Evolutionary conservation across 2,329 filamentous ascomycete genomes (phyloP).

Genomic region (Cordyceps militaris): DNA sequence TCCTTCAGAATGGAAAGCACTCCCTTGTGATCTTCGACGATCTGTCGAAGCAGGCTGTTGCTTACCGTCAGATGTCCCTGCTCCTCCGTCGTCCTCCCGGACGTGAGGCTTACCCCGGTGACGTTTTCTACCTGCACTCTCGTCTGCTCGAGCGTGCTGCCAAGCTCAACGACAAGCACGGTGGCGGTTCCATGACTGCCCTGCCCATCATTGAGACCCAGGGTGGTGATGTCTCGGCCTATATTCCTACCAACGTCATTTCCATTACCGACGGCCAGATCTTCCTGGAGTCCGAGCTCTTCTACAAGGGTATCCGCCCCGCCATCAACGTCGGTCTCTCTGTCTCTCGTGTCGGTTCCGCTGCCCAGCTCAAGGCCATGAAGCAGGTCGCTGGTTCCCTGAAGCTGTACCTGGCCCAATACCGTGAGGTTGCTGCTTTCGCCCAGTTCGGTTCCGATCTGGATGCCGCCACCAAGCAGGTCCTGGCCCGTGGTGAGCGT

Average conservation of each 20-base stretch:
- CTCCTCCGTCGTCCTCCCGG: conserved; percentile 94
- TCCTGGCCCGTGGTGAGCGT: conserved; percentile 95
- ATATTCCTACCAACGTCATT: conserved; percentile 99
- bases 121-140: conserved; percentile 99
- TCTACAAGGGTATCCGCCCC: conserved; percentile 99
- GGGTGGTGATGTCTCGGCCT: conserved; percentile 99
- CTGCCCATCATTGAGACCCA: conserved; percentile 98
- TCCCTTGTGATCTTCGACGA: conserved; percentile 89
- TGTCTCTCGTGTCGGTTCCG: conserved; percentile 98
- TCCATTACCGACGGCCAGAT: conserved; percentile 99
- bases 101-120: conserved; percentile 98
- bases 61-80: conserved; percentile 98
- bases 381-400: conserved; percentile 99
- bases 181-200: conserved; percentile 93
- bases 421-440: conserved; percentile 99
- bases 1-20: conserved; percentile 82
- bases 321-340: conserved; percentile 99
- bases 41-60: conserved; percentile 95
- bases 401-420: conserved; percentile 99
- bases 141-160: conserved; percentile 98
- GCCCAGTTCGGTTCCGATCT: conserved; percentile 99
- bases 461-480: conserved; percentile 98
- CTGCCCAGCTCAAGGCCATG: conserved; percentile 99
- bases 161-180: conserved; percentile 96
- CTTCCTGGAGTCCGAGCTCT: conserved; percentile 97